phyloP scores from a whole-genome alignment of 1,284 basidiomycete species.

The Cutaneotrichosporon dermatis region DNA sequence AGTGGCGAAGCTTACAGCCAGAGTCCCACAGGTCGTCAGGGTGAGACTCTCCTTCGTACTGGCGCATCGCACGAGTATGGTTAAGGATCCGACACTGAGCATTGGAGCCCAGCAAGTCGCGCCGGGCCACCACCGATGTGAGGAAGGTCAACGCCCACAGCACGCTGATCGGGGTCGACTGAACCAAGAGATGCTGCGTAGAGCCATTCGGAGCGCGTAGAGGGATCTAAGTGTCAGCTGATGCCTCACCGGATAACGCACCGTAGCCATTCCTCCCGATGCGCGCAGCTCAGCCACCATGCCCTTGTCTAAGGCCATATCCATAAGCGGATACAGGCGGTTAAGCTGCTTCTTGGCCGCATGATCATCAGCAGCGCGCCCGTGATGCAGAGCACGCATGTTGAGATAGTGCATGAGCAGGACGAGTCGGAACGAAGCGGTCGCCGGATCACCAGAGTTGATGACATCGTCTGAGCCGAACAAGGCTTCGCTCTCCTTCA shows the following conservation, averaged over 20 bases:
- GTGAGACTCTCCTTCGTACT: constrained; percentile 21
- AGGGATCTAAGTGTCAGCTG: constrained; percentile 10
- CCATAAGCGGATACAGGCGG: constrained; percentile 32
- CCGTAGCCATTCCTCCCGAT: constrained; percentile 27
- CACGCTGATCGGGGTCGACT: constrained; percentile 38
- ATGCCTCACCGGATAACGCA: constrained; percentile 8
- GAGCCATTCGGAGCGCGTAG: background rate
- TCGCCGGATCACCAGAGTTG: background rate
- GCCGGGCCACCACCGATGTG: constrained; percentile 26
- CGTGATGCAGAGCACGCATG: constrained; percentile 29
- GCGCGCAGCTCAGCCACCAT: constrained; percentile 17
- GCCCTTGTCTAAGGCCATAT: constrained; percentile 23
- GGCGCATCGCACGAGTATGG: constrained; percentile 23
- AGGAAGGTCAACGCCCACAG: constrained; percentile 34
- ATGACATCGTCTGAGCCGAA: constrained; percentile 3
- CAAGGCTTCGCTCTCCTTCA: constrained; percentile 17
- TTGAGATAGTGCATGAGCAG: constrained; percentile 28
- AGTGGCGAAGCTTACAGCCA: constrained; percentile 30
- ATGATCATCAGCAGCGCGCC: constrained; percentile 31
- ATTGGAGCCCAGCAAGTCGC: constrained; percentile 21
- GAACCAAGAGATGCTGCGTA: constrained; percentile 22
- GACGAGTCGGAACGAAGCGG: background rate
- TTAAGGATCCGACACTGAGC: constrained; percentile 26
- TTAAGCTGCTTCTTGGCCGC: constrained; percentile 23
- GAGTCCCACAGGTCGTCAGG: constrained; percentile 41